Evolutionary conservation across 192 early-diverging fungal species (phyloP).

Genomic region (Spizellomyces sp.): DNA sequence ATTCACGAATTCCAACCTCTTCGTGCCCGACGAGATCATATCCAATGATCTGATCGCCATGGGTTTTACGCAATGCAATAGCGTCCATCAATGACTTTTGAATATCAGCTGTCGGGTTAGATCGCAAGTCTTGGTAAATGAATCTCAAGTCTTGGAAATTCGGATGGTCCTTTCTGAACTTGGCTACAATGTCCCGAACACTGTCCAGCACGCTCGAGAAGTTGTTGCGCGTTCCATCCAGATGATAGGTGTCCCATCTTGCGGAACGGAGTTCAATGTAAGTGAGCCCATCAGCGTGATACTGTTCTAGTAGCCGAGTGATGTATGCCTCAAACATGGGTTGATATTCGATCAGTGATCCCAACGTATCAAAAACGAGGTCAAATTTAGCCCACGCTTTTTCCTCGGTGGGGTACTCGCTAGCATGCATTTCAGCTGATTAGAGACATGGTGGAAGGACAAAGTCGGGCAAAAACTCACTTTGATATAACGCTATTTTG

Average conservation of each 20-base stretch:
- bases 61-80: conserved; percentile 5
- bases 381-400: conserved; percentile 12
- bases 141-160: conserved; percentile 10
- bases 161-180: background rate
- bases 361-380: conserved; percentile 6
- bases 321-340: conserved; percentile 14
- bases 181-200: conserved; percentile 5
- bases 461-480: background rate
- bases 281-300: background rate
- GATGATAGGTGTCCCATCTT: conserved; percentile 5
- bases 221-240: background rate
- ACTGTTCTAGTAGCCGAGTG: background rate
- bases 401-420: conserved; percentile 6
- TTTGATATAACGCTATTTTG: conserved; percentile 6
- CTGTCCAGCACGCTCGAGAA: conserved; percentile 11
- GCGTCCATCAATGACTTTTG: background rate
- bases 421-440: background rate
- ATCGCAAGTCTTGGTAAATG: conserved; percentile 14
- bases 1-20: background rate
- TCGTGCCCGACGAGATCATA: conserved; percentile 17
- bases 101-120: background rate
- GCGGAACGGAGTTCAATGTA: conserved; percentile 7
- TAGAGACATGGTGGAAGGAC: background rate
- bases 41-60: conserved; percentile 8
- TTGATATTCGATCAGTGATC: conserved; percentile 3